Base-by-base conservation (phyloP, 176 grass and related monocot genomes). In the Ananas comosus region DNA sequence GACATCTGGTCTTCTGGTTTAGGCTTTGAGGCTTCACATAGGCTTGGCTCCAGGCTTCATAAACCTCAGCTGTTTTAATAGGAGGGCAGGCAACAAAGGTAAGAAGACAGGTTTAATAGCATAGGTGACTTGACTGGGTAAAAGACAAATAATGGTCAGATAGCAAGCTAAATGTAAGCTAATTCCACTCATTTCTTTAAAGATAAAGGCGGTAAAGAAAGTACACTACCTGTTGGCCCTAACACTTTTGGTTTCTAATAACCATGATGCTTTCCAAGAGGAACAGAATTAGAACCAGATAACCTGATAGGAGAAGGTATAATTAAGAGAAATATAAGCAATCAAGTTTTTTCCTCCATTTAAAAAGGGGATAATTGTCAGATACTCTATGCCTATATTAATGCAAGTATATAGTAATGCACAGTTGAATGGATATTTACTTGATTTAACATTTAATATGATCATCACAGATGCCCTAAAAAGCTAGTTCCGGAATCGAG, bases 1-100 rank as follows among this genome's bases (percentile, higher is more conserved):
- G 65, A 79, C 70, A 47, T 83, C 79, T 78, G 68, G 75, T 89
- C 86, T 85, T 85, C 86, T 82, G 86, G 82, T 85, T 89, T 89
- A 82, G 86, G 74, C 78, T 67, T 67, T 76, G 75, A 79, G 82
- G 64, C 82, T 79, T 79, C 86, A 76, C 29, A 72, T 85, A 89
- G 84, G 82, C 82, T 42, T 79, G 79, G 86, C 82, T 85, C 64
- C 86, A 71, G 75, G 79, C 86, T 85, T 89, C 86, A 89, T 59
- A 74, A 67, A 75, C 75, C 86, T 76, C 80, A 82, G 86, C 86
- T 85, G 71, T 85, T 89, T 76, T 75, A 52, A 69, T 82, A 72
- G 82, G 67, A 51, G 75, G 63, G 29, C 69, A 69, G 67, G 78
- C 72, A 77, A 72, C 71, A 79, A 69, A 76, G 82, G 82, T 79